These are phyloP conservation scores for Neoboletus brunneissimus DNA, from an alignment of 768 basidiomycete genomes.

Conservation along the genomic window DNA sequence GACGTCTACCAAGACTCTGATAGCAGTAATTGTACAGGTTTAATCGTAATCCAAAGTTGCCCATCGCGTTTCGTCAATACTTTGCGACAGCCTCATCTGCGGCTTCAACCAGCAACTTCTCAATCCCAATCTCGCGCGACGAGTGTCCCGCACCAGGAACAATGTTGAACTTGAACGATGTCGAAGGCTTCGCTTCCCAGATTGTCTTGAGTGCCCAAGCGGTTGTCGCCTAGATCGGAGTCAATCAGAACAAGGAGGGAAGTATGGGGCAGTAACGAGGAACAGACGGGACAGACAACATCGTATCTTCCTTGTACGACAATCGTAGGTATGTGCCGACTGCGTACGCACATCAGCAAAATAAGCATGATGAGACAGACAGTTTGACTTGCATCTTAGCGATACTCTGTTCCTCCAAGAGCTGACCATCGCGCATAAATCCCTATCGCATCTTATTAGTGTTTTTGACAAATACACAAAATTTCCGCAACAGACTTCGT, in stretches of 20 bases:
- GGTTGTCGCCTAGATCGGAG: slow-evolving; percentile 60
- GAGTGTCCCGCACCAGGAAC: slow-evolving; percentile 90
- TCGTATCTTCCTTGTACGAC: slow-evolving; percentile 89
- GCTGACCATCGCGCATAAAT: slow-evolving; percentile 85
- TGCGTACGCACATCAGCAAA: slow-evolving; percentile 29
- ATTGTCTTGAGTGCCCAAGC: slow-evolving; percentile 78
- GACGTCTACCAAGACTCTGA: background rate
- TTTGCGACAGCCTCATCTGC: slow-evolving; percentile 28
- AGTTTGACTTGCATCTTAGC: slow-evolving; percentile 70
- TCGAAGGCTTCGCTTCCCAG: slow-evolving; percentile 68
- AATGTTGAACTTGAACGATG: slow-evolving; percentile 46
- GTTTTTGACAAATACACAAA: background rate
- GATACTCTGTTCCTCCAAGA: slow-evolving; percentile 79
- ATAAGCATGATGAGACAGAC: background rate
- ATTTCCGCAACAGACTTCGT: slow-evolving; percentile 47
- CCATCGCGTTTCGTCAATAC: slow-evolving; percentile 5
- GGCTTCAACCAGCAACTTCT: slow-evolving; percentile 68
- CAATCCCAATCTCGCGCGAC: slow-evolving; percentile 67
- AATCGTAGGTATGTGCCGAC: slow-evolving; percentile 82
- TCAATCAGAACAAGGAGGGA: background rate
- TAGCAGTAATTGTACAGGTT: background rate
- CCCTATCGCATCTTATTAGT: slow-evolving; percentile 43
- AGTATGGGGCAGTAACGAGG: background rate
- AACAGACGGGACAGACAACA: slow-evolving; percentile 76
- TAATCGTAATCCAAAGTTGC: background rate